Base-by-base conservation (phyloP, 2,329 filamentous ascomycete species). In the Colletotrichum sp. region DNA sequence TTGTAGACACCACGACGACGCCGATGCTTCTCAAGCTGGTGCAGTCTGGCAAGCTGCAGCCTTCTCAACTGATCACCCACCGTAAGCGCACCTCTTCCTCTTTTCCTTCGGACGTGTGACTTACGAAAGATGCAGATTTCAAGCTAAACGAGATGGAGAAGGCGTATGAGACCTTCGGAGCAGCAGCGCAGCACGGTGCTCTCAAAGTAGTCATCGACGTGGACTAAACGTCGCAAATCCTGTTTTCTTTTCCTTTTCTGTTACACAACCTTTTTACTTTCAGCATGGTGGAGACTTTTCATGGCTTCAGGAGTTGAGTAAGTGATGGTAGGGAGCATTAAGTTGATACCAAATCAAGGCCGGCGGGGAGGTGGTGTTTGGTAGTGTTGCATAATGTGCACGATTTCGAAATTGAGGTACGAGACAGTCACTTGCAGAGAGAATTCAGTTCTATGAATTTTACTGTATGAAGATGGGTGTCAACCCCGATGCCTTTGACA, bases 1-100 rank as follows among this genome's bases (percentile, higher is more conserved):
- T 90, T 1, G 87, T 90, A 6, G 87, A 90, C 78, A 85, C 87
- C 0, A 83, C 83, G 4, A 87, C 88, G 0, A 88, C 86, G 12
- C 87, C 88, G 0, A 88, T 88, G 85, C 80, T 90, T 16, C 77
- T 89, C n/a, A 87, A 86, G 77, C 80, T 89, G 13, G 85, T 87
- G 15, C 78, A 83, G 30, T 81, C 87, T 0, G 84, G 85, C 12
- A 86, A 83, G 63, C 76, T 90, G 13, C 81, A 87, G 32, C 85
- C 86, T 7, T 80, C 81, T 0, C 81, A 84, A 71, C 80, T 90
- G 18, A 86, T 89, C 55, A 89, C 87, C 2, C 87, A 90, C 77
- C 80, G 84, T 87, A 79, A 77, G 85, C 0, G 1, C 0, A 60
- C 3, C 38, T 48, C 16, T 15, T 4, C 6, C 4, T 21, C 5